A percentile compares a stretch with the other conserved stretches of the same genome.
These are phyloP conservation scores for Jamesozyma piceae DNA, from an alignment of 805 yeast species.

Conservation along the genomic window DNA sequence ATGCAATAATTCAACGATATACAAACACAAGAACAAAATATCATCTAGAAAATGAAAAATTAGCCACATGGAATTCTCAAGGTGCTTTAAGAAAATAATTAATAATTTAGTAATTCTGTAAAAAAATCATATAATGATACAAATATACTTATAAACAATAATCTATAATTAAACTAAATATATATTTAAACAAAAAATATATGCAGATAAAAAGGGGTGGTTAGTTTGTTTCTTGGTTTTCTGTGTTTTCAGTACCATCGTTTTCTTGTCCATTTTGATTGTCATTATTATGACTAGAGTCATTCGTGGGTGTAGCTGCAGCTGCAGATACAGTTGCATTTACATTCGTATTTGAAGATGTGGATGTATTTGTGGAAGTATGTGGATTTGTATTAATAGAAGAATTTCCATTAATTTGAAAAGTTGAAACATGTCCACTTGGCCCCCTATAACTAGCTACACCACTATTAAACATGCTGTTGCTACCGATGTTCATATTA, in stretches of 20 bases:
- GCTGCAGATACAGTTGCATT: not conserved
- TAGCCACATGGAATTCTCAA: conserved; percentile 35
- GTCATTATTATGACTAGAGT: not conserved
- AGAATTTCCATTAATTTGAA: conserved; percentile 7
- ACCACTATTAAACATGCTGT: conserved; percentile 20
- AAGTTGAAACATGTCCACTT: conserved; percentile 24
- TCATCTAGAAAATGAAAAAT: conserved; percentile 39
- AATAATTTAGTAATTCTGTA: not conserved
- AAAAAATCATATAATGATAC: not conserved
- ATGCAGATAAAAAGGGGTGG: too few relatives aligned
- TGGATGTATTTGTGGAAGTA: not conserved
- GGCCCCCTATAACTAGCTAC: conserved; percentile 28
- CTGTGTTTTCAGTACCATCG: not conserved
- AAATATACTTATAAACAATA: not conserved
- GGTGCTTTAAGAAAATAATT: conserved; percentile 11
- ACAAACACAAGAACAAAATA: conserved; percentile 33
- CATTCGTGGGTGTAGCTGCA: not conserved
- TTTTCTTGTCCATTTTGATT: not conserved
- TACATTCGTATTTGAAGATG: not conserved
- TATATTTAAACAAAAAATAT: too few relatives aligned
- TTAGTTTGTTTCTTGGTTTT: not conserved
- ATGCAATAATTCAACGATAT: conserved; percentile 36
- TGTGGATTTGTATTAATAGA: not conserved
- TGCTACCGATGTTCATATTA: not conserved
- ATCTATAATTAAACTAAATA: not conserved